These are phyloP conservation scores for Coemansia sp. DNA, from an alignment of 192 early-diverging fungal genomes.

Conservation along the genomic window DNA sequence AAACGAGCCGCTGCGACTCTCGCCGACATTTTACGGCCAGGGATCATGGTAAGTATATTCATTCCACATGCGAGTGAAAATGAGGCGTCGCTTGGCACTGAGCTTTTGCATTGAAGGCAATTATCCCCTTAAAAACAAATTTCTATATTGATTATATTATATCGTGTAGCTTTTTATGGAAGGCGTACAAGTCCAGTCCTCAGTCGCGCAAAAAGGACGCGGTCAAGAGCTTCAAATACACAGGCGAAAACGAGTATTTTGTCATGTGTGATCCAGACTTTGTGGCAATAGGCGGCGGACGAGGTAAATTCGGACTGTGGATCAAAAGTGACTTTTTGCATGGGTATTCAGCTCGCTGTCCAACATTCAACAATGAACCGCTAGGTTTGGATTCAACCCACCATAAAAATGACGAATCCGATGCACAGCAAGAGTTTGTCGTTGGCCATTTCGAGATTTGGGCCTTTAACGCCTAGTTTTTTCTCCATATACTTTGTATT, in stretches of 20 bases:
- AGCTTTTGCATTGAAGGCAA: neutral
- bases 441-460: slow-evolving; percentile 52
- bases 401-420: slow-evolving; percentile 27
- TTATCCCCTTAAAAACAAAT: neutral
- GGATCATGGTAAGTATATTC: slow-evolving; percentile 70
- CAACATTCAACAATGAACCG: slow-evolving; percentile 77
- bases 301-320: slow-evolving; percentile 78
- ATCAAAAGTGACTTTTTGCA: slow-evolving; percentile 69
- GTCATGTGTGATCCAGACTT: slow-evolving; percentile 73
- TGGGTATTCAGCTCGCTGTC: slow-evolving; percentile 69
- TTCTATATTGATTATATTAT: neutral
- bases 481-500: neutral
- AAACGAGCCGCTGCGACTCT: slow-evolving; percentile 65
- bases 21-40: slow-evolving; percentile 76
- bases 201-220: slow-evolving; percentile 52
- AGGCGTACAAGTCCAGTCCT: slow-evolving; percentile 49
- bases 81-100: neutral
- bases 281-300: slow-evolving; percentile 78
- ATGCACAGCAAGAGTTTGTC: slow-evolving; percentile 54
- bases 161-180: slow-evolving; percentile 74
- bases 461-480: slow-evolving; percentile 38
- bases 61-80: neutral
- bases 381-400: slow-evolving; percentile 52
- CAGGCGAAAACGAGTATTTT: slow-evolving; percentile 82
- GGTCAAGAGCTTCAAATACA: slow-evolving; percentile 68